Conservation (phyloP, 2,329 filamentous ascomycete genomes). For the Xylariaceae sp. region DNA sequence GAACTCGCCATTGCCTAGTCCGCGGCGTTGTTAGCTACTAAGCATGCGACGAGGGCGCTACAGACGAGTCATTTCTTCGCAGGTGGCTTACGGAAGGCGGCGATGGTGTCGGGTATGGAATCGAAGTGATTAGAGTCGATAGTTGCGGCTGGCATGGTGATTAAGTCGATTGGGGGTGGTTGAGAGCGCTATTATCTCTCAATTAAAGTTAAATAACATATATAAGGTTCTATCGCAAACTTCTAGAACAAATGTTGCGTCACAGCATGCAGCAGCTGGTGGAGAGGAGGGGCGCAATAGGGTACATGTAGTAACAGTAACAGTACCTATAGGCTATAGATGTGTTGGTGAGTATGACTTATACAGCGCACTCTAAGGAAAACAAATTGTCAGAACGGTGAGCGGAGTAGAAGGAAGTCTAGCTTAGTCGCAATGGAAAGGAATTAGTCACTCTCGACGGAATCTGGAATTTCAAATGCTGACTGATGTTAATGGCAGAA, state of each 20-base stretch:
- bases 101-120: slow-evolving; percentile 65
- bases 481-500: neutral
- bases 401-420: no score
- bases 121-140: slow-evolving; percentile 61
- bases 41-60: no score
- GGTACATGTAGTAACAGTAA: no score
- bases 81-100: slow-evolving; percentile 60
- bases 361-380: no score
- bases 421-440: no score
- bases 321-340: no score
- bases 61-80: no score
- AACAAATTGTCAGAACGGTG: no score
- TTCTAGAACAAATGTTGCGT: neutral
- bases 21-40: slow-evolving; percentile 11
- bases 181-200: neutral
- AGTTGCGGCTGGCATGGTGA: slow-evolving; percentile 53
- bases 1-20: slow-evolving; percentile 78
- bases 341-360: no score
- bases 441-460: neutral
- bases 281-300: neutral
- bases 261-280: neutral
- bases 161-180: slow-evolving; percentile 13
- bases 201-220: neutral
- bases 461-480: neutral
- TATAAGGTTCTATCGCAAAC: neutral